phyloP scores from a whole-genome alignment of 768 basidiomycete species.

The Holtermanniella nyarrowii region DNA sequence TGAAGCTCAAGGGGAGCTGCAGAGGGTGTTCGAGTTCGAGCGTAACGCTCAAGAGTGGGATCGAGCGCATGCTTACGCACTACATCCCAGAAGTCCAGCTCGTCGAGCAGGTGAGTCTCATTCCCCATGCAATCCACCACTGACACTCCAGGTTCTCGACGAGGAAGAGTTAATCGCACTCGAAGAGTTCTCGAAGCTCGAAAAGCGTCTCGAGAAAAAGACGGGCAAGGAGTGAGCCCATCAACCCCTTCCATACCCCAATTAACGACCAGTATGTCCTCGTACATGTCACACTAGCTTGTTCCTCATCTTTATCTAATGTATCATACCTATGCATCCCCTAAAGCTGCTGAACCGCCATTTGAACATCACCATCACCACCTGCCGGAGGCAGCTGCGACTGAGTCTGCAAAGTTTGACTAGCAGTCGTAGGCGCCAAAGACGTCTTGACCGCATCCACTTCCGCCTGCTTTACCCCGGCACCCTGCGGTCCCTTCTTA shows the following conservation, averaged over 20 bases:
- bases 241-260: background rate
- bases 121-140: background rate
- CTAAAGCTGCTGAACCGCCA: background rate
- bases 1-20: slow-evolving; percentile 95
- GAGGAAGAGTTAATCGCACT: slow-evolving; percentile 78
- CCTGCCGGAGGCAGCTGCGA: no score
- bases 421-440: background rate
- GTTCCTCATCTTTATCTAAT: no score
- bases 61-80: slow-evolving; percentile 98
- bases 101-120: slow-evolving; percentile 40
- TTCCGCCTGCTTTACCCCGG: background rate
- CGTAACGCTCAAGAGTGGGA: slow-evolving; percentile 91
- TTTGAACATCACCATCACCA: background rate
- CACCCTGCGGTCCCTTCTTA: slow-evolving; percentile 4
- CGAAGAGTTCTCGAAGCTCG: slow-evolving; percentile 81
- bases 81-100: slow-evolving; percentile 62
- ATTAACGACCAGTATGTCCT: background rate
- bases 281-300: background rate
- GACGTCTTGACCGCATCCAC: background rate
- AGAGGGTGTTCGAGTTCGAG: slow-evolving; percentile 87
- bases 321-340: background rate
- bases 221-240: background rate
- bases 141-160: slow-evolving; percentile 60
- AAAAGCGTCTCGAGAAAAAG: slow-evolving; percentile 52
- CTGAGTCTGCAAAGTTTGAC: background rate